Conservation (phyloP, 202 grass and related monocot genomes). For the Bolboschoenoplectus hybrid region DNA sequence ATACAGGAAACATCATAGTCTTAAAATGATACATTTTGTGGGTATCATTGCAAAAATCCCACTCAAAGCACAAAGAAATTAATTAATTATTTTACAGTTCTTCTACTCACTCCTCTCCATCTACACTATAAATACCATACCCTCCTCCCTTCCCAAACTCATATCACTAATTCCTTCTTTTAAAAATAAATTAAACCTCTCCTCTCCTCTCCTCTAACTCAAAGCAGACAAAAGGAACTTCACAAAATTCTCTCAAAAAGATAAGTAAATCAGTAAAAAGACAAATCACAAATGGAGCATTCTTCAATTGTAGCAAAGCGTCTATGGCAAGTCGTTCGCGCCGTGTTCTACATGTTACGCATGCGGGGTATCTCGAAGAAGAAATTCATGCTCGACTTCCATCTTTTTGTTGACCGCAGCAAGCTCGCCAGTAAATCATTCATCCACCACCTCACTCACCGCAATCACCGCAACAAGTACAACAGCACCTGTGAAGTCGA, state of each 20-base stretch:
- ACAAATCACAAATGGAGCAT: conserved; percentile 47
- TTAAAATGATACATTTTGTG: conserved; percentile 14
- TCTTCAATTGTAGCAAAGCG: conserved; percentile 50
- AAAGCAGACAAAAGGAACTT: background rate
- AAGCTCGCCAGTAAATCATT: conserved; percentile 82
- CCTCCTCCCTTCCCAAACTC: background rate
- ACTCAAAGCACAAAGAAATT: conserved; percentile 3
- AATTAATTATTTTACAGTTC: conserved; percentile 21
- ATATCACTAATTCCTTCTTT: conserved; percentile 15
- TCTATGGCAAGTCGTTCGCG: conserved; percentile 65
- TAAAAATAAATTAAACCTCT: background rate
- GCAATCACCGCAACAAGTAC: conserved; percentile 43
- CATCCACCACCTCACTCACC: conserved; percentile 50
- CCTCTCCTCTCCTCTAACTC: background rate
- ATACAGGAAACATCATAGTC: background rate
- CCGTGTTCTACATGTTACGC: conserved; percentile 77
- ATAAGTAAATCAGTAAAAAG: conserved; percentile 12
- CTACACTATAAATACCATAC: conserved; percentile 35
- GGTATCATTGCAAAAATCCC: conserved; percentile 8
- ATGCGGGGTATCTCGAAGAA: conserved; percentile 61
- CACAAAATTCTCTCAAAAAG: background rate
- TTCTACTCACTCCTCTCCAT: background rate
- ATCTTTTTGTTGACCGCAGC: conserved; percentile 66
- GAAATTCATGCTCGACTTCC: conserved; percentile 76
- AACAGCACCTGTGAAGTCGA: conserved; percentile 57